Evolutionary conservation across 2,329 filamentous ascomycete genomes (phyloP).

Genomic region (Fusarium decemcellulare): DNA sequence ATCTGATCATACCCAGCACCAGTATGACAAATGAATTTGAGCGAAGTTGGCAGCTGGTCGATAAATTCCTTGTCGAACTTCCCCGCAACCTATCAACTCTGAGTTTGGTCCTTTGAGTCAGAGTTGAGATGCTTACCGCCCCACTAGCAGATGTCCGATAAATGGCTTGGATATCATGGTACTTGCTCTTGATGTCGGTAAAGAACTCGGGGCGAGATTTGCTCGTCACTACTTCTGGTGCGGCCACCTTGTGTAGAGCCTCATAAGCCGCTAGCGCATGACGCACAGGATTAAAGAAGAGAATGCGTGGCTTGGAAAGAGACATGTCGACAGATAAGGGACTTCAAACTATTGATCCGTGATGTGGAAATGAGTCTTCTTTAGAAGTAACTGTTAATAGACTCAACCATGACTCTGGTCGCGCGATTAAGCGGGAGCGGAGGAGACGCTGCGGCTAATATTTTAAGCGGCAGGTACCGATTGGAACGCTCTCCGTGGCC

Average conservation of each 20-base stretch:
- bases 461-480: too few relatives aligned
- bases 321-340: neutral
- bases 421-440: too few relatives aligned
- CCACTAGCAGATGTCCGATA: slow-evolving; percentile 46
- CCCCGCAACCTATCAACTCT: slow-evolving; percentile 24
- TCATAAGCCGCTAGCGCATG: slow-evolving; percentile 33
- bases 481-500: too few relatives aligned
- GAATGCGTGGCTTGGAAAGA: slow-evolving; percentile 33
- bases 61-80: slow-evolving; percentile 35
- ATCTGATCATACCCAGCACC: slow-evolving; percentile 77
- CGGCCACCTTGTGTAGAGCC: slow-evolving; percentile 20
- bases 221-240: slow-evolving; percentile 39
- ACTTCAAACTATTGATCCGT: too few relatives aligned
- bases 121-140: slow-evolving; percentile 10
- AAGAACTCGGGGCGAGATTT: slow-evolving; percentile 34
- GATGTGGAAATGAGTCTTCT: too few relatives aligned
- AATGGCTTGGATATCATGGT: slow-evolving; percentile 33
- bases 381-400: too few relatives aligned
- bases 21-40: slow-evolving; percentile 64
- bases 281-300: slow-evolving; percentile 42
- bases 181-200: slow-evolving; percentile 32
- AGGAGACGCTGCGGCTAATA: too few relatives aligned
- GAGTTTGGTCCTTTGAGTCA: neutral
- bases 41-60: slow-evolving; percentile 17
- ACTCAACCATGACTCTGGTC: too few relatives aligned